A percentile compares a stretch with the other conserved stretches of the same genome.
phyloP scores from a whole-genome alignment of 75 land plant genomes.

The Larix kaempferi region DNA sequence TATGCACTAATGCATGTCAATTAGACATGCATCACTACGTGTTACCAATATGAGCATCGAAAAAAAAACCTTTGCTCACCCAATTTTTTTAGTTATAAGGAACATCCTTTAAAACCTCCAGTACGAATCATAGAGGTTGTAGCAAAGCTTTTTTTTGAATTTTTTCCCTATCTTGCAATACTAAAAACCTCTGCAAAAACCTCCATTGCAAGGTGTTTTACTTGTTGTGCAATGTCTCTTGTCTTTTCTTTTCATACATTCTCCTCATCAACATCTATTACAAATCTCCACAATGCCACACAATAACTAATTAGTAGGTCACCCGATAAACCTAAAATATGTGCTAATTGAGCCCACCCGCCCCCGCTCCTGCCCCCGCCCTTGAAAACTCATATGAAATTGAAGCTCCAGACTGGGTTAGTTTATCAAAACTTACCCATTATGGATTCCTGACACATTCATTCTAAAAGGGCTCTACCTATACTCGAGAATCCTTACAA shows the following conservation, averaged over 20 bases:
- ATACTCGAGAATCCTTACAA: too few relatives aligned
- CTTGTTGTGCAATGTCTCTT: neutral
- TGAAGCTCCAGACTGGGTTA: too few relatives aligned
- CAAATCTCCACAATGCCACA: neutral
- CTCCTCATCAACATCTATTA: conserved; percentile 4
- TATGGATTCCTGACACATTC: too few relatives aligned
- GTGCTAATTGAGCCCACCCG: neutral
- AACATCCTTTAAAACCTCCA: neutral
- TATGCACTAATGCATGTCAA: too few relatives aligned
- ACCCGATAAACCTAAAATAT: neutral
- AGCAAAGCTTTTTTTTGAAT: neutral
- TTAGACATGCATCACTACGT: too few relatives aligned
- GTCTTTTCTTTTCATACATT: conserved; percentile 8
- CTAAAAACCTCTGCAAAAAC: neutral
- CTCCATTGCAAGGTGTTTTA: neutral
- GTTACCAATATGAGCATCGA: too few relatives aligned
- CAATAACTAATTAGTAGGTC: neutral
- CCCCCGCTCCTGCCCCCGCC: too few relatives aligned
- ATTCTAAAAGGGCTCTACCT: too few relatives aligned
- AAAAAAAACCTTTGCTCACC: too few relatives aligned
- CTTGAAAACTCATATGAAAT: too few relatives aligned
- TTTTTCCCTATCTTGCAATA: neutral
- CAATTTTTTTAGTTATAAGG: too few relatives aligned
- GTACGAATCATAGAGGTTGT: neutral
- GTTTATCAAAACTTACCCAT: too few relatives aligned